phyloP scores from a whole-genome alignment of 371 early-diverging fungal genomes.

The Mycotypha africana region DNA sequence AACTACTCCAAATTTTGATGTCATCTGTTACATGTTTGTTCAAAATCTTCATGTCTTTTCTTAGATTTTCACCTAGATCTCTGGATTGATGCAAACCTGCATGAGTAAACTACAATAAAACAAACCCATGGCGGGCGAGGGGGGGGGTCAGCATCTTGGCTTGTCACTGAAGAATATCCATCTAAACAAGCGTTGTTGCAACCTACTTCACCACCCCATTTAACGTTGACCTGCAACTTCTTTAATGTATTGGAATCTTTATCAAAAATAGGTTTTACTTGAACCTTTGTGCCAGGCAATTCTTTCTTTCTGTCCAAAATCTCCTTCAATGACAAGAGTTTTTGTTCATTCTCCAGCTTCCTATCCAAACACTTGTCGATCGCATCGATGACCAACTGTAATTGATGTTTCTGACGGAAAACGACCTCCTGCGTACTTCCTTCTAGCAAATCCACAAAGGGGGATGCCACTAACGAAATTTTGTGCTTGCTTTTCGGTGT shows the following conservation, averaged over 20 bases:
- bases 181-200: no score
- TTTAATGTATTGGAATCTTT: conserved; percentile 57
- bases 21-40: conserved; percentile 82
- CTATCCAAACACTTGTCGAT: conserved; percentile 54
- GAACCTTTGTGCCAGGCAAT: conserved; percentile 89
- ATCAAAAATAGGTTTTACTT: conserved; percentile 76
- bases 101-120: conserved; percentile 77
- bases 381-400: conserved; percentile 64
- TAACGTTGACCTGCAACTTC: conserved; percentile 87
- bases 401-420: conserved; percentile 67
- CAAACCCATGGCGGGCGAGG: no score
- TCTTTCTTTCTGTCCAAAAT: conserved; percentile 77
- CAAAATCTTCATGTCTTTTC: conserved; percentile 86
- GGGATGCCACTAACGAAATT: conserved; percentile 58
- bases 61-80: conserved; percentile 88
- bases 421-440: conserved; percentile 76
- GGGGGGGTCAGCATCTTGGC: no score
- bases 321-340: conserved; percentile 65
- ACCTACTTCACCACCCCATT: conserved; percentile 92
- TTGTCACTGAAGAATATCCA: no score
- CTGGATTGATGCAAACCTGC: conserved; percentile 87
- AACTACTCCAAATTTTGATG: conserved; percentile 78
- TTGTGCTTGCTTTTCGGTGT: conserved; percentile 98
- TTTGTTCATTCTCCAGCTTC: conserved; percentile 49
- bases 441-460: conserved; percentile 66